Base-by-base conservation (phyloP, 1,139 yeast species). In the Hyphopichia fennica region DNA sequence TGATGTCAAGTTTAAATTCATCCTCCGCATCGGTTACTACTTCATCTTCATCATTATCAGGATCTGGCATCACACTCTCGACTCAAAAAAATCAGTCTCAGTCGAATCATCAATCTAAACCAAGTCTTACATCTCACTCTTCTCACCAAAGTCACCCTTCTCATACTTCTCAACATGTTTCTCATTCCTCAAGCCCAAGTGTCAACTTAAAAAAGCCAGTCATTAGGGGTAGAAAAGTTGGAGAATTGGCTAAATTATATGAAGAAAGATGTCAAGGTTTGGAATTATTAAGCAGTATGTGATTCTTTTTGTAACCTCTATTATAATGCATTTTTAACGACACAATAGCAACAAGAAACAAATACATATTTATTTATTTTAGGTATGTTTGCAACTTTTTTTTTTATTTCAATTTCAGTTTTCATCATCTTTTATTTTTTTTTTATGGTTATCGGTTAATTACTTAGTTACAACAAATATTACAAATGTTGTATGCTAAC, bases 201-300 rank as follows among this genome's bases (percentile, higher is more conserved):
- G 10, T 37, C 7, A 30, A 8, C 14, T 38, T 62, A 10, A 72
- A 67, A 43, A 69, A 71, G 39, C 79, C 82, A 1, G 81, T 75
- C 5, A 72, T 79, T 11, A 56, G 80, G 31, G 81, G 79, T 6
- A 62, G 77, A 35, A 79, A 76, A 57, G 85, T 80, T 2, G 72
- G 80, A 17, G 77, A 76, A 53, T 65, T 80, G 45, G 81, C 84
- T 7, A 72, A 68, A 43, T 57, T 80, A 40, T 80, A 75, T 50
- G 85, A 80, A 52, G 84, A 80, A 53, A 63, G 84, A 49, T 59
- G 76, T 15, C 72, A 75, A 51, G 84, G 82, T 3, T 59, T 79
- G 41, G 76, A 76, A 48, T 65, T 78, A 25, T 62, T 79, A 46
- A 65, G 67, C 42, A 60, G 63, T 34, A 60, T 72, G 63, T 65